Evolutionary conservation across 2,329 filamentous ascomycete genomes (phyloP).

Genomic region (Teratosphaeria nubilosa): DNA sequence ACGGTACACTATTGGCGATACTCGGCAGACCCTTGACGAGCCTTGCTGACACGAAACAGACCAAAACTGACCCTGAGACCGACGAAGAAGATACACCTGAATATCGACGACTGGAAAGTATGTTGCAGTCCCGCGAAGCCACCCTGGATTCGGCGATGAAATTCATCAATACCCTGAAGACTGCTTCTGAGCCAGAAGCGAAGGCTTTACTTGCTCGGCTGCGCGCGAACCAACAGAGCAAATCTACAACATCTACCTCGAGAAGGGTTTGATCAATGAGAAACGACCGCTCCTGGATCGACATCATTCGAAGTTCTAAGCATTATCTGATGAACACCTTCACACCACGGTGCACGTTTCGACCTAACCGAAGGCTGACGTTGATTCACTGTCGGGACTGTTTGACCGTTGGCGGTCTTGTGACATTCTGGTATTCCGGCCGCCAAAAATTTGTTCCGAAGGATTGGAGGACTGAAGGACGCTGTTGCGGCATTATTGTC

Average conservation of each 20-base stretch:
- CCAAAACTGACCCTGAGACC: not conserved
- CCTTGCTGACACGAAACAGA: not conserved
- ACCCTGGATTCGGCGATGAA: not conserved
- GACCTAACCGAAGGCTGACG: not conserved
- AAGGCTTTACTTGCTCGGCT: not conserved
- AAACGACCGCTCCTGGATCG: not conserved
- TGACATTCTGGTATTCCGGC: not conserved
- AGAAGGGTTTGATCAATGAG: not conserved
- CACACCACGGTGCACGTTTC: not conserved
- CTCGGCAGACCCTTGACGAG: not conserved
- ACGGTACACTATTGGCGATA: not conserved
- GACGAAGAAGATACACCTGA: not conserved
- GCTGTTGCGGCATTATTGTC: not conserved
- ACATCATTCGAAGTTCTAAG: not conserved
- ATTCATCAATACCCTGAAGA: not conserved
- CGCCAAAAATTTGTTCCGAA: not conserved
- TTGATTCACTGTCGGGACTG: not conserved
- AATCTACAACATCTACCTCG: not conserved
- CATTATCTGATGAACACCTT: not conserved
- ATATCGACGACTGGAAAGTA: not conserved
- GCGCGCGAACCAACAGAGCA: not conserved
- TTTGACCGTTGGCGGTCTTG: not conserved
- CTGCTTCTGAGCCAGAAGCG: not conserved
- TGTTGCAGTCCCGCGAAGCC: not conserved
- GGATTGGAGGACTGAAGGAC: not conserved